These are phyloP conservation scores for Suillus placidus DNA, from an alignment of 768 basidiomycete species.

Conservation along the genomic window DNA sequence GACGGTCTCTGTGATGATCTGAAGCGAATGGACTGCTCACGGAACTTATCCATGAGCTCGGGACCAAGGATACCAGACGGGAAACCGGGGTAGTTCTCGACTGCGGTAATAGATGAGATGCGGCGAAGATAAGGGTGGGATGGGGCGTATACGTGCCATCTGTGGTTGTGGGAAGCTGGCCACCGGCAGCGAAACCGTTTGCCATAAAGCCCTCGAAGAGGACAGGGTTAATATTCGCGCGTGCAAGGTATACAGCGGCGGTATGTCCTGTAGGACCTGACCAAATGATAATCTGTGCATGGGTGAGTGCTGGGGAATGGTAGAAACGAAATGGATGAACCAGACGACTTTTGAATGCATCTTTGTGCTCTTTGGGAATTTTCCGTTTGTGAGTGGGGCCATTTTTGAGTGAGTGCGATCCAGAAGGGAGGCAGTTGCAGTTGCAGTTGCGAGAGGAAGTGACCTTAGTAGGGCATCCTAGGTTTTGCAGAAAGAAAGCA, in stretches of 20 bases:
- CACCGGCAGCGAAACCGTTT: slow-evolving; percentile 96
- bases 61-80: slow-evolving; percentile 92
- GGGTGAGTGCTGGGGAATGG: not conserved
- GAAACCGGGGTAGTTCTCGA: slow-evolving; percentile 98
- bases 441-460: slow-evolving; percentile 28
- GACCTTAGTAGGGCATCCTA: slow-evolving; percentile 21
- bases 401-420: slow-evolving; percentile 39
- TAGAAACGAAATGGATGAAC: slow-evolving; percentile 10
- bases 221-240: slow-evolving; percentile 93
- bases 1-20: slow-evolving; percentile 97
- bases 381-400: slow-evolving; percentile 51
- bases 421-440: slow-evolving; percentile 20
- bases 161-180: slow-evolving; percentile 96
- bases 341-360: slow-evolving; percentile 80
- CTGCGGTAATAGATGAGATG: slow-evolving; percentile 39
- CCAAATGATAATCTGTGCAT: slow-evolving; percentile 80
- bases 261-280: slow-evolving; percentile 96
- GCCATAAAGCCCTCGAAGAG: slow-evolving; percentile 99
- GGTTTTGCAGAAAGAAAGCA: slow-evolving; percentile 32
- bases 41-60: slow-evolving; percentile 99
- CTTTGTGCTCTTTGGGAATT: slow-evolving; percentile 55
- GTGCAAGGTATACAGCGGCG: slow-evolving; percentile 93
- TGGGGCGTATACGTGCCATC: slow-evolving; percentile 58
- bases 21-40: slow-evolving; percentile 91
- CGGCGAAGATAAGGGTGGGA: not conserved